Base-by-base conservation (phyloP, 257 asterid genomes). In the Solanum etuberosum region DNA sequence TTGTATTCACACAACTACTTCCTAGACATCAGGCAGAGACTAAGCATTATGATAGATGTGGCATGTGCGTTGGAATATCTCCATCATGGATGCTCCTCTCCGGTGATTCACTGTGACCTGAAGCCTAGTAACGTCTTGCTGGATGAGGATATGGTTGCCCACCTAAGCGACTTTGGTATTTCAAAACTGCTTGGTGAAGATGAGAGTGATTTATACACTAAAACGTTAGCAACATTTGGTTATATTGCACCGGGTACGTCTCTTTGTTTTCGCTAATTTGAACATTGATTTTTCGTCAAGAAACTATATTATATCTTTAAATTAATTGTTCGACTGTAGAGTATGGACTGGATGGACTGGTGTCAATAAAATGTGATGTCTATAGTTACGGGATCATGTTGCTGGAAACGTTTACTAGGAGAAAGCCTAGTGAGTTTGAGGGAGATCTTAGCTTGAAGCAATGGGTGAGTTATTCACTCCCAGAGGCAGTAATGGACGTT, bases 51-150 rank as follows among this genome's bases (percentile, higher is more conserved):
- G 67, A 59, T 9, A 59, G 67, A 59, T 59, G 67, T 59, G 0
- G 67, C 29, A 59, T 59, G 67, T 0, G 67, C 67, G 1, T 59
- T 59, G 29, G 67, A 59, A 21, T 59, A 59, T 59, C 0, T 59
- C 0, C 27, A 59, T 0, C 29, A 59, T 9, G 67, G 27, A 0
- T 59, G 27, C 67, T 59, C 67, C 1, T 59, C 12, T 0, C 67
- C 67, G 0, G 67, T 59, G 67, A 59, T 59, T 21, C 67, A 59
- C 2, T 59, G 67, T 59, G 67, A 59, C 0, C 1, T 59, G 0
- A 59, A 59, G 27, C 67, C 67, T 21, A 59, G 29, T 59, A 59
- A 59, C 1, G 13, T 59, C 67, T 59, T 59, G 13, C 3, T 59
- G 3, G 67, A 59, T 57, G n/a, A 54, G 4, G 63, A 7, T 54